A percentile compares a stretch with the other conserved stretches of the same genome.
Conservation (phyloP, 108 stramenopile species). For the Schizochytrium sp. region DNA sequence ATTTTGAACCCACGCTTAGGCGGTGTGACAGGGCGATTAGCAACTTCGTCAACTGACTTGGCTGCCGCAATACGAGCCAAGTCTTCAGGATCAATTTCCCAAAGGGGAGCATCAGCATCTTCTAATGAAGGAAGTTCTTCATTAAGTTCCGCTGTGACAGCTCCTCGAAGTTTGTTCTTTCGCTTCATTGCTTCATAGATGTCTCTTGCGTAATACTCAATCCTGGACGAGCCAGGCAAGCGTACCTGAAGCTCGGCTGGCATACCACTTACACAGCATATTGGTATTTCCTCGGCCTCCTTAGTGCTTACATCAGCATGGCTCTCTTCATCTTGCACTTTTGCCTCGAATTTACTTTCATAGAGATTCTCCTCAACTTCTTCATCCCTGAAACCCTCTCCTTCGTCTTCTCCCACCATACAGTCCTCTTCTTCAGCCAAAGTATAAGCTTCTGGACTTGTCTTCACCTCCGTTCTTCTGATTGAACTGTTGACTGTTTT, state of each 20-base stretch:
- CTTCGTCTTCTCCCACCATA: not conserved
- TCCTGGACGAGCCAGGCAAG: not conserved
- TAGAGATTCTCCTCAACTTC: not conserved
- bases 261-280: constrained; percentile 43
- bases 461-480: too few relatives aligned
- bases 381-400: not conserved
- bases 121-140: constrained; percentile 24
- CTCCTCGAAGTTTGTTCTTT: constrained; percentile 46
- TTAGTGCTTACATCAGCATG: not conserved
- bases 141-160: not conserved
- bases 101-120: not conserved
- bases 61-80: not conserved
- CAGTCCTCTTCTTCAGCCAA: constrained; percentile 31
- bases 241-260: constrained; percentile 46
- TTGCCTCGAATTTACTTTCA: not conserved
- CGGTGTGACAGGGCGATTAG: constrained; percentile 16
- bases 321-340: not conserved
- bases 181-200: constrained; percentile 31
- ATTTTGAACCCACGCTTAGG: constrained; percentile 36
- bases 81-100: not conserved
- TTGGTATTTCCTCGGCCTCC: not conserved
- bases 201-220: constrained; percentile 15
- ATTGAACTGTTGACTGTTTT: too few relatives aligned
- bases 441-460: too few relatives aligned
- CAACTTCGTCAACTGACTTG: constrained; percentile 47